These are phyloP conservation scores for Fusarium dimerum DNA, from an alignment of 2,329 filamentous ascomycete species.

Conservation along the genomic window DNA sequence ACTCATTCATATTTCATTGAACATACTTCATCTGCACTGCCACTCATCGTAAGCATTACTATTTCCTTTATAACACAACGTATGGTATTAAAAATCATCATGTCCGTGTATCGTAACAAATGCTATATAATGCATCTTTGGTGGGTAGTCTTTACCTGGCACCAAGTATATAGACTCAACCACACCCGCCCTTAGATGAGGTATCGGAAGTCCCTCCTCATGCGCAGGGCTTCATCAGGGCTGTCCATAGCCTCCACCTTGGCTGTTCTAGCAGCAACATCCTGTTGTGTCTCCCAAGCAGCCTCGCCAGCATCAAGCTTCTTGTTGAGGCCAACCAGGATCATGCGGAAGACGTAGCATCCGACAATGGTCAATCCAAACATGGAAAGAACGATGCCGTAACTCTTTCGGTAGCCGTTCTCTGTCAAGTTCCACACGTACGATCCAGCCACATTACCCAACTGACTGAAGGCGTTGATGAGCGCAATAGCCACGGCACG, in stretches of 20 bases:
- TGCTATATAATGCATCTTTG: too few species aligned
- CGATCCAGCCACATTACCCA: constrained; percentile 60
- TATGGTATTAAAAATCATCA: too few species aligned
- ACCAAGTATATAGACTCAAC: background rate
- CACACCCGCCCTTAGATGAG: constrained; percentile 35
- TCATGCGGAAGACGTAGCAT: constrained; percentile 49
- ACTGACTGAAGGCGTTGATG: constrained; percentile 59
- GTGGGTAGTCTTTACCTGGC: background rate
- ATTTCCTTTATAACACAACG: too few species aligned
- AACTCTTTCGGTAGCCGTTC: constrained; percentile 64
- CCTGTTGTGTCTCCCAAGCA: constrained; percentile 37
- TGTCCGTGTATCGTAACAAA: too few species aligned
- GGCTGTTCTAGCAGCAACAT: constrained; percentile 43
- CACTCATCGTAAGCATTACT: too few species aligned
- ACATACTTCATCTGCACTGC: too few species aligned
- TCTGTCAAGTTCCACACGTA: constrained; percentile 63
- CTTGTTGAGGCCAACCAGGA: constrained; percentile 49
- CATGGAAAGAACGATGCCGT: constrained; percentile 66
- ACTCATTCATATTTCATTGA: too few species aligned
- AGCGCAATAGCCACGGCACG: constrained; percentile 61
- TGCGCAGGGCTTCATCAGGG: constrained; percentile 45
- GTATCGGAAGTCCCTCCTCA: constrained; percentile 51
- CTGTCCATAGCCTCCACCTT: constrained; percentile 41
- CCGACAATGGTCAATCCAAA: constrained; percentile 59
- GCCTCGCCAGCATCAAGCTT: constrained; percentile 47